These are phyloP conservation scores for Solanum bulbocastanum DNA, from an alignment of 257 asterid genomes.

Conservation along the genomic window DNA sequence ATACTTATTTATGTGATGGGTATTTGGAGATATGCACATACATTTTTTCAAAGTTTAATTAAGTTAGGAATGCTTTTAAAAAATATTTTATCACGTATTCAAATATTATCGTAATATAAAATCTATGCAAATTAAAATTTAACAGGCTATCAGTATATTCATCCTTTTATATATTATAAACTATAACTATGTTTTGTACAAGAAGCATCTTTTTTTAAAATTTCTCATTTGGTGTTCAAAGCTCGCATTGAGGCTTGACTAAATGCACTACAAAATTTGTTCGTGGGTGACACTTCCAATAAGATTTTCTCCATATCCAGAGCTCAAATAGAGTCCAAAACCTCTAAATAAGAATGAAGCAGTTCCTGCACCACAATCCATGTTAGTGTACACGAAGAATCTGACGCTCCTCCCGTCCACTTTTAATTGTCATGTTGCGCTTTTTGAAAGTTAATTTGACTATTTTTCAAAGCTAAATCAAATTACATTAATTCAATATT, in stretches of 20 bases:
- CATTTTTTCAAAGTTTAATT: too few relatives aligned
- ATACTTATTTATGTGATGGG: background rate
- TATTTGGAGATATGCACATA: background rate
- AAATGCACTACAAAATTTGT: too few relatives aligned
- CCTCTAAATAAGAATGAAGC: background rate
- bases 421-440: too few relatives aligned
- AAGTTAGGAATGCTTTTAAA: too few relatives aligned
- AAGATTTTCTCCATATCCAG: too few relatives aligned
- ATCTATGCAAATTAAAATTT: background rate
- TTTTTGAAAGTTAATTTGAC: too few relatives aligned
- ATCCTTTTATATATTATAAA: background rate
- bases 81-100: background rate
- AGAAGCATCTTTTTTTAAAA: background rate
- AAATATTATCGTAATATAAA: too few relatives aligned
- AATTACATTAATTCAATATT: too few relatives aligned
- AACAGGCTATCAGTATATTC: background rate
- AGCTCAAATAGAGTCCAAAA: background rate
- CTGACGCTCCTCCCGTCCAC: too few relatives aligned
- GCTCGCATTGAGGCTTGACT: background rate
- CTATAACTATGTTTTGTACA: background rate
- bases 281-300: too few relatives aligned
- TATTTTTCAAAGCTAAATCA: too few relatives aligned
- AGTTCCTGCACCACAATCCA: background rate
- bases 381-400: background rate
- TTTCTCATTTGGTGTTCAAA: too few relatives aligned